phyloP scores from a whole-genome alignment of 2,329 filamentous ascomycete genomes.

The Malbranchea zuffiana region DNA sequence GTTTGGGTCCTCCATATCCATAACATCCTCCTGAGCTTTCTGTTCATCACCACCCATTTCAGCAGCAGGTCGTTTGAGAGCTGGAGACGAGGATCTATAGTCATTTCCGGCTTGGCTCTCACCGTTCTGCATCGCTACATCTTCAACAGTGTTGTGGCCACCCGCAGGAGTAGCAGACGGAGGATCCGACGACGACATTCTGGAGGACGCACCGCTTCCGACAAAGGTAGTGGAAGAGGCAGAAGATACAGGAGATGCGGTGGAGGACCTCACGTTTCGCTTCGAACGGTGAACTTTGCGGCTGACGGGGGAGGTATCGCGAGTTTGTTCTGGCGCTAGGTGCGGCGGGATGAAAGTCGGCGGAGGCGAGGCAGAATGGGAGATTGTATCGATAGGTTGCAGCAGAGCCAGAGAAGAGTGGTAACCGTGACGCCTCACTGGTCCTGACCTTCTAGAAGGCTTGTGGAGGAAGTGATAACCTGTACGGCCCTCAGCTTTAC shows the following conservation, averaged over 20 bases:
- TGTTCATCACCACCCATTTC: constrained; percentile 41
- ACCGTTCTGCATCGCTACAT: constrained; percentile 26
- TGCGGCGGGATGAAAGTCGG: constrained; percentile 24
- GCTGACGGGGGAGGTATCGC: no score
- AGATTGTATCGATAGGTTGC: constrained; percentile 8
- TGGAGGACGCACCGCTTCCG: constrained; percentile 34
- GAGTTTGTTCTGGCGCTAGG: constrained; percentile 16
- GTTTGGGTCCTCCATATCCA: constrained; percentile 18
- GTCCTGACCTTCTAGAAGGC: constrained; percentile 8
- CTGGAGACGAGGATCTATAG: constrained; percentile 36
- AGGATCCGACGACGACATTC: constrained; percentile 34
- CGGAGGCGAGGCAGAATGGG: constrained; percentile 22
- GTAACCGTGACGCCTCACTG: constrained; percentile 12
- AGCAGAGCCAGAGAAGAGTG: constrained; percentile 23
- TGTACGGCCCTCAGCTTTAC: constrained; percentile 27
- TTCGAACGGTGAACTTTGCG: no score
- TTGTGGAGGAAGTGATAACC: constrained; percentile 17
- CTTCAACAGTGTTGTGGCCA: no score
- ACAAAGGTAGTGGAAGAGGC: constrained; percentile 32
- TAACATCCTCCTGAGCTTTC: constrained; percentile 17
- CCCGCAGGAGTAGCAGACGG: constrained; percentile 18
- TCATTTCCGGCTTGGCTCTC: not conserved
- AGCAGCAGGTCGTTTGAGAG: constrained; percentile 43
- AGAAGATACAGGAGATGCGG: constrained; percentile 4
- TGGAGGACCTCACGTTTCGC: no score